Conservation (phyloP, 331 rosid species). For the Malus hybrid region DNA sequence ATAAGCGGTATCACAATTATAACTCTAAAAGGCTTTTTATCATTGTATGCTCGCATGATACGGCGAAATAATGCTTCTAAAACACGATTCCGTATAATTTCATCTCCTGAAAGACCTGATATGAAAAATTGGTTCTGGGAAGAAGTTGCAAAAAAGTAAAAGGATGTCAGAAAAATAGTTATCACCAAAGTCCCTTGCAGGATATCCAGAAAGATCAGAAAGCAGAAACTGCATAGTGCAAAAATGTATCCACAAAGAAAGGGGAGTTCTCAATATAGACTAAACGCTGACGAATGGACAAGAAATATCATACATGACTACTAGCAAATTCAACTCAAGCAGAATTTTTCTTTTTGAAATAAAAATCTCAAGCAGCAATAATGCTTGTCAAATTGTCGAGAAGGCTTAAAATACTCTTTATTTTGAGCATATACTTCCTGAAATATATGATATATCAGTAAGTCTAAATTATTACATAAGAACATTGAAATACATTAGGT, state of each 20-base stretch:
- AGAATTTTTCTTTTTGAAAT: too few relatives aligned
- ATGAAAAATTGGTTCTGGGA: conserved; percentile 96
- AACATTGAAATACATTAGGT: background rate
- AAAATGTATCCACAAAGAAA: background rate
- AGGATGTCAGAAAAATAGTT: conserved; percentile 25
- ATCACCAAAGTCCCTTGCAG: background rate
- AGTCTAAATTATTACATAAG: background rate
- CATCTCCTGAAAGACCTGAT: conserved; percentile 95
- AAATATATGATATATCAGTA: background rate
- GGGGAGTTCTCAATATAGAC: background rate
- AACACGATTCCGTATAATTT: conserved; percentile 76
- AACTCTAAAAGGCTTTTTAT: conserved; percentile 76
- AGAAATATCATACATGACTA: background rate
- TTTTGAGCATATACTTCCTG: conserved; percentile 3
- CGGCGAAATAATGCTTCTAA: conserved; percentile 75
- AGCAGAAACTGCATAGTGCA: background rate
- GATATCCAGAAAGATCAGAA: background rate
- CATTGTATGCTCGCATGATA: conserved; percentile 76
- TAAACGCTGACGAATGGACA: background rate
- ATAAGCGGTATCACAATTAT: conserved; percentile 89
- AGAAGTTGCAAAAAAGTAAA: conserved; percentile 28
- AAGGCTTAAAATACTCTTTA: background rate
- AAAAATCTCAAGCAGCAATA: background rate
- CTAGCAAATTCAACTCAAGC: background rate
- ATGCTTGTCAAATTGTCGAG: background rate